Evolutionary conservation across 2,329 filamentous ascomycete genomes (phyloP), one percentile per base, ranked within the genome.

Genomic region (Apiospora aurea): DNA sequence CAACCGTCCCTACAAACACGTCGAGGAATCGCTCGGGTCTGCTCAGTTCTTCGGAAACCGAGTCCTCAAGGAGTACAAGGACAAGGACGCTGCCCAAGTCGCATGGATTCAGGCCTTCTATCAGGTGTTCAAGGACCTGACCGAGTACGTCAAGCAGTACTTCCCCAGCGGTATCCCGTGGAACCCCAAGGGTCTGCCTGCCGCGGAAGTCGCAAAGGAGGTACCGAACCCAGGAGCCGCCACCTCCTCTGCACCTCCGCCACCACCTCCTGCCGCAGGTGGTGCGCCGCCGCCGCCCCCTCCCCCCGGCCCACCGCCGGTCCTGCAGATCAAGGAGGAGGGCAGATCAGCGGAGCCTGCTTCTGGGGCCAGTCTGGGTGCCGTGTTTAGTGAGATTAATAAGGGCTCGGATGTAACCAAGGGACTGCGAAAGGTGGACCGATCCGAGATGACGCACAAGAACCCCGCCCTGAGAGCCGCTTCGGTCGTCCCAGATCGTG

Each of bases 371-470:
- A 95, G 96, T 71, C 91, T 97, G 82, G 91, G 91, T 29, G 95
- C 96, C 34, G 95, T 99, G 2, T 99, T 99, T 81, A 92, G 92
- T 53, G 93, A 98, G 76, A 86, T 99, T 70, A 98, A 98, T 84
- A 92, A 93, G 81, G 96, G 96, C 72, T 91, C 94, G 73, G 87
- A 90, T n/a, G 94, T 99, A 73, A 99, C 96, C 4, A 91, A 94
- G 75, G 92, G 93, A 44, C 87, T 99, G 47, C 93, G 93, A 76
- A 99, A 98, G 86, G 96, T 99, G 69, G 96, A 98, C 84, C 93
- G 92, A 80, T 96, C 93, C 70, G 88, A 98, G 82, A 98, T 98
- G 96, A 99, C 96, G 73, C 96, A 99, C 85, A 98, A 98, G 87
- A 99, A 99, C 83, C 96, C 96, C 18, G 90, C 91, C 13, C 87